phyloP scores from a whole-genome alignment of 163 green algal species.

The Chlamydomonas reinhardtii region DNA sequence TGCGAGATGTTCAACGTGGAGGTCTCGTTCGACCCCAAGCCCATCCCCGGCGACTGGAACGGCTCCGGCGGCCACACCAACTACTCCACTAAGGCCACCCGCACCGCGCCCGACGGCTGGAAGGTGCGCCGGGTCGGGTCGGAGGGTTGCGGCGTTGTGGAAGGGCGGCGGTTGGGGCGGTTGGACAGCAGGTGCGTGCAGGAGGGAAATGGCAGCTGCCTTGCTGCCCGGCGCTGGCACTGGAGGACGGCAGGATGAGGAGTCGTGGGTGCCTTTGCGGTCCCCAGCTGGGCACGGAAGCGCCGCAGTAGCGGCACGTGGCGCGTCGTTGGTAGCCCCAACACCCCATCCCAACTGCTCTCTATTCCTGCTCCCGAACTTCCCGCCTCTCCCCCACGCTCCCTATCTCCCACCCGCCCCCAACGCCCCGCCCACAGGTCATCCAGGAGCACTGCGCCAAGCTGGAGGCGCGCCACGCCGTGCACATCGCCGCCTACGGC shows the following conservation, averaged over 20 bases:
- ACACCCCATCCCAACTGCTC: too few relatives aligned
- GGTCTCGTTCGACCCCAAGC: constrained; percentile 98
- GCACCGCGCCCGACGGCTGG: constrained; percentile 84
- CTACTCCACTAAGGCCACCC: constrained; percentile 95
- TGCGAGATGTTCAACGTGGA: constrained; percentile 91
- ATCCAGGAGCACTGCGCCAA: constrained; percentile 96
- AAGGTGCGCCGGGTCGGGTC: constrained; percentile 28
- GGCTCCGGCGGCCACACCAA: constrained; percentile 95
- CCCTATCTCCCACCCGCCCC: background rate
- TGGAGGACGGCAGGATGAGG: too few relatives aligned
- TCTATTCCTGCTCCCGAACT: background rate
- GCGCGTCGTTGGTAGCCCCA: too few relatives aligned
- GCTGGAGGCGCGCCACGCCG: constrained; percentile 93
- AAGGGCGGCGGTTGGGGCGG: too few relatives aligned
- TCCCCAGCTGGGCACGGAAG: too few relatives aligned
- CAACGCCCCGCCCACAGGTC: constrained; percentile 49
- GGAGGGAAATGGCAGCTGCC: too few relatives aligned
- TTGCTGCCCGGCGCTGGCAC: too few relatives aligned
- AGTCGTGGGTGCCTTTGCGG: too few relatives aligned
- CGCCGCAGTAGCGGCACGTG: too few relatives aligned
- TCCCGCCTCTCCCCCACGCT: background rate
- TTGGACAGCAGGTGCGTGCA: too few relatives aligned
- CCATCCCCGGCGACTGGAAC: constrained; percentile 99
- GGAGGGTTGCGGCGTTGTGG: too few relatives aligned
- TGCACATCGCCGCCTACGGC: constrained; percentile 97